Percentiles rank a stretch among this genome's conserved stretches.
Evolutionary conservation across 495 filamentous ascomycete species (phyloP).

Genomic region (Entonaema liquescens): DNA sequence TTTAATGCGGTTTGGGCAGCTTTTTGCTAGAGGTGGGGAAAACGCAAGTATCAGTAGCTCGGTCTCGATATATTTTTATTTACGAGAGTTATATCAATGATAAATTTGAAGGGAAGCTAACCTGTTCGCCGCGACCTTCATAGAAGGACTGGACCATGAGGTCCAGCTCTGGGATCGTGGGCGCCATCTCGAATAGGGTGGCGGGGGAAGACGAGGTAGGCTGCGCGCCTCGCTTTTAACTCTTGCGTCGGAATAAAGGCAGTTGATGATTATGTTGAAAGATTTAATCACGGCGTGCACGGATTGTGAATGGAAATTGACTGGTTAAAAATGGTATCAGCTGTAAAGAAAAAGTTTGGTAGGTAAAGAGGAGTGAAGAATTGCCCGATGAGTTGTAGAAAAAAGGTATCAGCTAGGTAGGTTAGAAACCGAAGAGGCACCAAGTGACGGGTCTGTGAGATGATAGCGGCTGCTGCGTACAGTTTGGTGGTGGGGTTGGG

Average conservation of each 20-base stretch:
- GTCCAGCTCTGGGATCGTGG: conserved; percentile 90
- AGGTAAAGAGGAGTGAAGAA: not conserved
- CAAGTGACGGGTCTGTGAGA: conserved; percentile 34
- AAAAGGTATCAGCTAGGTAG: conserved; percentile 32
- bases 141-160: conserved; percentile 95
- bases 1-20: conserved; percentile 93
- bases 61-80: conserved; percentile 7
- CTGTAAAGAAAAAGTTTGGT: conserved; percentile 2
- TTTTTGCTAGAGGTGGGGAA: conserved; percentile 78
- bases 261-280: conserved; percentile 9
- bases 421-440: conserved; percentile 37
- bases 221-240: conserved; percentile 44
- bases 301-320: conserved; percentile 1
- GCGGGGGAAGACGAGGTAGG: conserved; percentile 39
- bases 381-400: conserved; percentile 19
- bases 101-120: conserved; percentile 55
- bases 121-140: conserved; percentile 90
- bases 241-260: conserved; percentile 19
- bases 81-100: not conserved
- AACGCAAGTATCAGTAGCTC: conserved; percentile 43
- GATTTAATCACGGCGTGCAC: conserved; percentile 2
- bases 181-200: conserved; percentile 55
- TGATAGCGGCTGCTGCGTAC: conserved; percentile 35
- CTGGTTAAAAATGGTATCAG: conserved; percentile 5
- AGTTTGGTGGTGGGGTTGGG: conserved; percentile 30